phyloP scores from a whole-genome alignment of 2,329 filamentous ascomycete species.

The Thermomyces lanuginosus region DNA sequence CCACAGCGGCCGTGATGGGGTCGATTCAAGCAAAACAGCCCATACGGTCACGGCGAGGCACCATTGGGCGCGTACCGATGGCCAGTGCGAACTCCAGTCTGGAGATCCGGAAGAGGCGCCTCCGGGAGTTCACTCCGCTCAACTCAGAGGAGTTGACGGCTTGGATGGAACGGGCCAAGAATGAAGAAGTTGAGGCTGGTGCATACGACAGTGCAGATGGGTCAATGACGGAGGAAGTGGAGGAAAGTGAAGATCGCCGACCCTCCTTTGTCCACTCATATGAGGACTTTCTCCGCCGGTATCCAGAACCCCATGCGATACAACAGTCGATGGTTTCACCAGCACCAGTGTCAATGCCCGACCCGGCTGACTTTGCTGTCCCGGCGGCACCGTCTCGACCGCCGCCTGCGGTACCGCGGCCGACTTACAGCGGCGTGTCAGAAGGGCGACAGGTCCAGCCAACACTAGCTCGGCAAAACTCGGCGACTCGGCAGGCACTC shows the following conservation, averaged over 20 bases:
- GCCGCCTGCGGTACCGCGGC: slow-evolving; percentile 49
- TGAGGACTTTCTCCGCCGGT: slow-evolving; percentile 71
- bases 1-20: slow-evolving; percentile 36
- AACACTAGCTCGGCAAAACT: slow-evolving; percentile 29
- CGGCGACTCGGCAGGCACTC: slow-evolving; percentile 28
- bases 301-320: slow-evolving; percentile 51
- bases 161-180: slow-evolving; percentile 62
- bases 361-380: slow-evolving; percentile 27
- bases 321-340: slow-evolving; percentile 40
- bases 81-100: slow-evolving; percentile 35
- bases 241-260: slow-evolving; percentile 28
- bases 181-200: slow-evolving; percentile 40
- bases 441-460: slow-evolving; percentile 38
- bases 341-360: slow-evolving; percentile 15
- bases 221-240: slow-evolving; percentile 16
- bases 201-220: slow-evolving; percentile 26
- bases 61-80: slow-evolving; percentile 36
- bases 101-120: slow-evolving; percentile 39
- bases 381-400: slow-evolving; percentile 48
- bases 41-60: slow-evolving; percentile 27
- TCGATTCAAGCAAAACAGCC: slow-evolving; percentile 24
- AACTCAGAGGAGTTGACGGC: slow-evolving; percentile 63
- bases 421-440: slow-evolving; percentile 67
- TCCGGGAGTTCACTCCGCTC: slow-evolving; percentile 51
- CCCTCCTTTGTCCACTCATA: slow-evolving; percentile 49